Conservation (phyloP, 1,284 basidiomycete genomes). For the Papiliotrema laurentii region DNA sequence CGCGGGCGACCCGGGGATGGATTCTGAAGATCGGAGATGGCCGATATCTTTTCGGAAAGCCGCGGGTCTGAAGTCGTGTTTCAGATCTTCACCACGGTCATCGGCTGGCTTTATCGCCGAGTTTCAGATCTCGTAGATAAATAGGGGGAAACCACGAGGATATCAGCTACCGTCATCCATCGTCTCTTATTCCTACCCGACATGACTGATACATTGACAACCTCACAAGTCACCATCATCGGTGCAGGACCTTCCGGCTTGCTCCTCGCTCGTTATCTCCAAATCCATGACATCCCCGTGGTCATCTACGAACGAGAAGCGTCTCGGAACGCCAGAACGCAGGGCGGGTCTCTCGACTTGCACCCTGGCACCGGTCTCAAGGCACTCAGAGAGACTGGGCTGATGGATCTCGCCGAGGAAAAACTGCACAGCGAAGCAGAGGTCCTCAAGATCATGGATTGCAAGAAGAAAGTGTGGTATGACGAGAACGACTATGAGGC, state of each 20-base stretch:
- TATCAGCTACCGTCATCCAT: too few relatives aligned
- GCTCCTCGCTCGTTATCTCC: constrained; percentile 46
- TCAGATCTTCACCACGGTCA: too few relatives aligned
- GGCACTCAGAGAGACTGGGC: constrained; percentile 37
- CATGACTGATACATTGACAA: too few relatives aligned
- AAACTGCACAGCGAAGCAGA: constrained; percentile 27
- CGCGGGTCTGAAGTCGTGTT: too few relatives aligned
- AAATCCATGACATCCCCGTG: constrained; percentile 31
- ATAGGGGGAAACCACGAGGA: too few relatives aligned
- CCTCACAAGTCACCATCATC: constrained; percentile 30
- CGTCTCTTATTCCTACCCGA: too few relatives aligned
- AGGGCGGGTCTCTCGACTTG: constrained; percentile 50
- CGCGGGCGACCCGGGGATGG: too few relatives aligned
- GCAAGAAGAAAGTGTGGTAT: constrained; percentile 39
- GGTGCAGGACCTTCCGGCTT: constrained; percentile 50
- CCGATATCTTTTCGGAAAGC: too few relatives aligned
- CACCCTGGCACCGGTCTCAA: constrained; percentile 44
- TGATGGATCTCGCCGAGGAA: constrained; percentile 35
- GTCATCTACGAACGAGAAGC: constrained; percentile 47
- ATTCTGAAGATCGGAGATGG: too few relatives aligned
- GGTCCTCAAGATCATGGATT: constrained; percentile 26
- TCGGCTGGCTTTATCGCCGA: too few relatives aligned
- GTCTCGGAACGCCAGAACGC: constrained; percentile 32
- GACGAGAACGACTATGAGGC: not conserved
- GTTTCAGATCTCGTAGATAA: too few relatives aligned